Evolutionary conservation across 805 yeast genomes (phyloP), one percentile per base, ranked within the genome.

Genomic region (Candida chauliodis): DNA sequence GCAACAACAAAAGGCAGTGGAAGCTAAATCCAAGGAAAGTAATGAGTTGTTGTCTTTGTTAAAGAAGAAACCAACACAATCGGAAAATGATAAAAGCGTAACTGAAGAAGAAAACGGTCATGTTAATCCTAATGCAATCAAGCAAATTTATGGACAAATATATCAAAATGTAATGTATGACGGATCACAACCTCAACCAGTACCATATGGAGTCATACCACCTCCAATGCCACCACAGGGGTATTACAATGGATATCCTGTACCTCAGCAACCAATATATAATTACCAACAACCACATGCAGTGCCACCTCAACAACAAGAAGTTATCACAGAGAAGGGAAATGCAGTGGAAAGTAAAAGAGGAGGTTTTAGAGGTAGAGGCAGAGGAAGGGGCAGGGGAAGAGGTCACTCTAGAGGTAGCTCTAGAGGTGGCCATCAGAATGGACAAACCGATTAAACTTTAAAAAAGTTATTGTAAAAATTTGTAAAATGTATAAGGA

Each of bases 161-260:
- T 67, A 66, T 49, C 61, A 63, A 36, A 58, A 62, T 36, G 71
- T 68, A 18, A 66, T 68, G 73, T 55, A 48, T 45, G 67, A 66
- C 37, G 71, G 71, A 3, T 45, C 23, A 24, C 35, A 7, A 22
- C 40, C 42, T 10, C 40, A 36, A 34, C 26, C 29, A 25, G 4
- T 23, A 3, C 35, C 35, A 10, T 23, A 21, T 22, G 35, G 35
- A 9, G 3, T 15, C 9, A n/a, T n/a, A n/a, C n/a, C n/a, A n/a
- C n/a, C n/a, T n/a, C 35, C 34, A 6, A 5, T 31, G 3, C 26
- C 26, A 36, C 37, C 47, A 33, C 22, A 25, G 24, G 38, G 31
- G n/a, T 34, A n/a, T 13, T 13, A 23, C n/a, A 14, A 25, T 5
- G 38, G 31, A n/a, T 24, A 10, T 14, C 37, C 37, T 11, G 29